Evolutionary conservation across 331 rosid genomes (phyloP).

Genomic region (Quercus lobata): DNA sequence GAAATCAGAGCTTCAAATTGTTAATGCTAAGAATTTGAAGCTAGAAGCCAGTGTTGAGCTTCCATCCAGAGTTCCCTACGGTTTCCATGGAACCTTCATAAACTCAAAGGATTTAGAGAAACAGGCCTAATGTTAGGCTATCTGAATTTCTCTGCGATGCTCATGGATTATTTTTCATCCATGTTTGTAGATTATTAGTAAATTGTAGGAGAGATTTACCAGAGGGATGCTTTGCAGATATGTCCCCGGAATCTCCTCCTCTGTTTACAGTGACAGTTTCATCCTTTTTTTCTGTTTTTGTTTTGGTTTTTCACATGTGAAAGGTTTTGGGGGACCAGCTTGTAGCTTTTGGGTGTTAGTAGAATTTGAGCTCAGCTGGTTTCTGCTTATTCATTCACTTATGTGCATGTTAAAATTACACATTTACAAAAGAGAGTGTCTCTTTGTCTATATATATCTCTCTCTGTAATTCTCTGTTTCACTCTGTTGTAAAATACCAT

Average conservation of each 20-base stretch:
- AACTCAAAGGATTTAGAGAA: slow-evolving; percentile 47
- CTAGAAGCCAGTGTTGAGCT: slow-evolving; percentile 67
- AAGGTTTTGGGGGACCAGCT: slow-evolving; percentile 62
- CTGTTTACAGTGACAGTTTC: slow-evolving; percentile 25
- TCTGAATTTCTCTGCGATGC: too few relatives aligned
- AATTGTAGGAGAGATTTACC: slow-evolving; percentile 44
- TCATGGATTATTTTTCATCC: too few relatives aligned
- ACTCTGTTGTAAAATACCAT: too few relatives aligned
- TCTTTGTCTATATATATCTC: background rate
- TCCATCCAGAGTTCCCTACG: slow-evolving; percentile 90
- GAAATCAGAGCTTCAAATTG: slow-evolving; percentile 70
- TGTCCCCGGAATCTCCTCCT: slow-evolving; percentile 83
- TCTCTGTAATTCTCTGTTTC: too few relatives aligned
- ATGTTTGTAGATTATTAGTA: background rate
- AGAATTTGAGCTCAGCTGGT: slow-evolving; percentile 91
- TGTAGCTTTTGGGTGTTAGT: slow-evolving; percentile 73
- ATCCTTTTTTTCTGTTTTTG: background rate
- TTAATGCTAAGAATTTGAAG: slow-evolving; percentile 64
- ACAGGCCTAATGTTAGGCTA: slow-evolving; percentile 33
- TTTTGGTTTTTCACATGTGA: slow-evolving; percentile 22
- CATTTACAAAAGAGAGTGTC: background rate
- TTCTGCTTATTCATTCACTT: slow-evolving; percentile 51
- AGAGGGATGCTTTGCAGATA: slow-evolving; percentile 66
- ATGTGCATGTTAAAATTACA: slow-evolving; percentile 3
- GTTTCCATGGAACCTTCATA: slow-evolving; percentile 93